A percentile compares a stretch with the other conserved stretches of the same genome.
Evolutionary conservation across 2,329 filamentous ascomycete genomes (phyloP).

Genomic region (Periconia macrospinosa): DNA sequence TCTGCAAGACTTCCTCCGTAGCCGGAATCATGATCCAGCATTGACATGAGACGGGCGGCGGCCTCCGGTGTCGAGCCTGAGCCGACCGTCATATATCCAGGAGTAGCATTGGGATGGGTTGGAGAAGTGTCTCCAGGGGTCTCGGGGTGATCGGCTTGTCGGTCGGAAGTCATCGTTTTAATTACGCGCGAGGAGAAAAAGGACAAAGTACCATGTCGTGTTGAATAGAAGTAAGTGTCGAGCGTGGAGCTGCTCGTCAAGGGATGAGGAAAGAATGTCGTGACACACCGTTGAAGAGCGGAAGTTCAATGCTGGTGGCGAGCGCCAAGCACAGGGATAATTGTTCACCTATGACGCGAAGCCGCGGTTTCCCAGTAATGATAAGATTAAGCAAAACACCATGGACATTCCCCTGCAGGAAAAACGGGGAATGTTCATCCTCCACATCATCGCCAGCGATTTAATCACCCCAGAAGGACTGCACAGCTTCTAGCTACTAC

Average conservation of each 20-base stretch:
- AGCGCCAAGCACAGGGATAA: constrained; percentile 12
- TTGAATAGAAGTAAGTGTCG: constrained; percentile 5
- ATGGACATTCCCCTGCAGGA: too few relatives aligned
- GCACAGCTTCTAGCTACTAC: too few relatives aligned
- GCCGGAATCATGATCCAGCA: constrained; percentile 86
- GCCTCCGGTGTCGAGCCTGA: constrained; percentile 79
- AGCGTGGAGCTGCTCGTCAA: constrained; percentile 13
- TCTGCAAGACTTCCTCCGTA: constrained; percentile 78
- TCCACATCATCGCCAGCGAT: too few relatives aligned
- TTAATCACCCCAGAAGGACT: not conserved
- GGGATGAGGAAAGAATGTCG: constrained; percentile 16
- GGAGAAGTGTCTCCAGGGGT: constrained; percentile 26
- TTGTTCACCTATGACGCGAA: not conserved
- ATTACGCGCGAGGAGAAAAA: constrained; percentile 16
- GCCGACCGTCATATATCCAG: constrained; percentile 86
- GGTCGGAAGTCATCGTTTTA: constrained; percentile 33
- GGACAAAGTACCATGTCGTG: constrained; percentile 35
- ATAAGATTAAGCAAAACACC: not conserved
- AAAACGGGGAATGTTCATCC: too few relatives aligned
- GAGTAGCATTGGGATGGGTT: constrained; percentile 42
- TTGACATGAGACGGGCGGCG: constrained; percentile 75
- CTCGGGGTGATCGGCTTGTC: constrained; percentile 21
- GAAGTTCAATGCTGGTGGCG: constrained; percentile 7
- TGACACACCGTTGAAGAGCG: constrained; percentile 18
- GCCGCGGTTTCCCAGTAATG: not conserved